Base-by-base conservation (phyloP, 1,284 basidiomycete genomes). In the Tranzscheliella williamsii region DNA sequence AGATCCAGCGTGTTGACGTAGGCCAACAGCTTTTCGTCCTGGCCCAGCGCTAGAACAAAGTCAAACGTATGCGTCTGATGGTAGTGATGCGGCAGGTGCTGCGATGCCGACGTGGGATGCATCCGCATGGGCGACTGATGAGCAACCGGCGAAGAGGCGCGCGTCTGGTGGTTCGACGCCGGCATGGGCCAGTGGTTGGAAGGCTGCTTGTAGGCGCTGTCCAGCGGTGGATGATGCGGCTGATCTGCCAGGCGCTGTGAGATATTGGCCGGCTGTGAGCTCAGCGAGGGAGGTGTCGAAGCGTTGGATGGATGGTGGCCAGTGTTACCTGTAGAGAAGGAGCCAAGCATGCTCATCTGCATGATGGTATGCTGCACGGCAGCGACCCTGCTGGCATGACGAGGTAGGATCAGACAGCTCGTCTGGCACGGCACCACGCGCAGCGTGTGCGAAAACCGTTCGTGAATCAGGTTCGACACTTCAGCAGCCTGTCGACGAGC, bases 401-500 rank as follows among this genome's bases (percentile, higher is more conserved):
- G 88, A 2, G 90, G 90, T 9, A 91, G 81, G 35, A 92, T 86
- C 35, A 91, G 84, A 83, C 92, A 74, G 48, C 60, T 63, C 29
- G 58, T 58, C 18, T 45, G 40, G 26, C 67, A 62, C 2, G 67
- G 73, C 21, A 74, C 52, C 40, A 76, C 73, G 12, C 72, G 72
- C 37, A 76, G 61, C 30, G 70, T 71, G 44, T 71, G 66, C 29
- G 64, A 69, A 47, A 70, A 76, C n/a, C 74, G 50, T 40, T 76
- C 71, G 42, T 61, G 91, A 60, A 92, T 89, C 73, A 91, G 87
- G 77, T 91, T 91, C 78, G 91, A 89, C 20, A 89, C 89, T 76
- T 91, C 90, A 0, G 88, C 88, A 2, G 90, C 89, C 75, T 91
- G 89, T 20, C 90, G 81, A 22, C 86, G 83, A 0, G 89, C 89